Evolutionary conservation across 495 filamentous ascomycete species (phyloP).

Genomic region (Tuber borchii): DNA sequence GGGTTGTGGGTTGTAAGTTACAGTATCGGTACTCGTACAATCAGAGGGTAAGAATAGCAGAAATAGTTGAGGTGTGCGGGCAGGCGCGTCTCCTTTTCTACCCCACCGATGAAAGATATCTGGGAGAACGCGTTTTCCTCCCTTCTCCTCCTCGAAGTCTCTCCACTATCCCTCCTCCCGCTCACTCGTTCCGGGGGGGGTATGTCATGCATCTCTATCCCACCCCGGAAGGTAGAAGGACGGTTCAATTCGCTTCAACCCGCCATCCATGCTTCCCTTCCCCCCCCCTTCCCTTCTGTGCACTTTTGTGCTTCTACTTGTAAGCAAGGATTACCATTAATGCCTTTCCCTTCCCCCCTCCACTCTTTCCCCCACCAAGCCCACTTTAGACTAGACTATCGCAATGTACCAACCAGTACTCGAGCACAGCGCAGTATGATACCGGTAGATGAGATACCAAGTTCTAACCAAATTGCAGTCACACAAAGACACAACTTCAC

Average conservation of each 20-base stretch:
- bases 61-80: not conserved
- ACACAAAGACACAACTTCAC: not conserved
- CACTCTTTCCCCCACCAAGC: not conserved
- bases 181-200: not conserved
- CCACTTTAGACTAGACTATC: not conserved
- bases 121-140: not conserved
- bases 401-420: no score
- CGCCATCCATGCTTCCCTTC: not conserved
- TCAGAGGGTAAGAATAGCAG: not conserved
- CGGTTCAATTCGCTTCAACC: constrained; percentile 3
- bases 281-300: not conserved
- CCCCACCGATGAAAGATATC: not conserved
- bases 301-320: not conserved
- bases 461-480: not conserved
- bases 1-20: not conserved
- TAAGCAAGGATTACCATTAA: not conserved
- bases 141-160: not conserved
- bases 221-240: not conserved
- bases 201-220: not conserved
- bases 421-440: no score
- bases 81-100: not conserved
- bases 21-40: not conserved
- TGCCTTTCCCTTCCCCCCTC: not conserved
- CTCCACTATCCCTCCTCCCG: not conserved
- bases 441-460: no score